A percentile compares a stretch with the other conserved stretches of the same genome.
Conservation (phyloP, 768 basidiomycete species). For the Sistotremastrum suecicum region DNA sequence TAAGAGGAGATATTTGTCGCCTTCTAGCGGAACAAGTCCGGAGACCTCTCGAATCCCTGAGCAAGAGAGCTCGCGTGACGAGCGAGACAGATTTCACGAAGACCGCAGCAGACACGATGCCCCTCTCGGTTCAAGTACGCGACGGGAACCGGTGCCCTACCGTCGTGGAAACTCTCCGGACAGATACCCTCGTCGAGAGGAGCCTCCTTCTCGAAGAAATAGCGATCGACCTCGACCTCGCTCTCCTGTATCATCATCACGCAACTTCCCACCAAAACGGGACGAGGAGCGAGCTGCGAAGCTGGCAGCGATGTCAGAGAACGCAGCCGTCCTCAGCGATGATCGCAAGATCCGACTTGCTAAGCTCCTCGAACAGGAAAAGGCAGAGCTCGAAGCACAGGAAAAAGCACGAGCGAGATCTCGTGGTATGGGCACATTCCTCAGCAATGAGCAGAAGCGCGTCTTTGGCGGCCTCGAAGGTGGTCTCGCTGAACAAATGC, state of each 20-base stretch:
- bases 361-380: conserved; percentile 59
- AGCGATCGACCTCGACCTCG: conserved; percentile 31
- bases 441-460: conserved; percentile 72
- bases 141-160: too few relatives aligned
- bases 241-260: conserved; percentile 23
- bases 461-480: conserved; percentile 62
- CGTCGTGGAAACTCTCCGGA: neutral
- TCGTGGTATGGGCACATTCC: conserved; percentile 68
- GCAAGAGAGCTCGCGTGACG: too few relatives aligned
- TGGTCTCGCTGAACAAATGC: conserved; percentile 67
- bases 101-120: too few relatives aligned
- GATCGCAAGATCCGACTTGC: conserved; percentile 65
- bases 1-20: neutral
- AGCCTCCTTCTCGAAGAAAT: conserved; percentile 9
- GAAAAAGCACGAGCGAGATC: conserved; percentile 52
- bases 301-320: conserved; percentile 78
- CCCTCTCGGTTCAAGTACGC: too few relatives aligned
- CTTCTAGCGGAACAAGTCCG: neutral
- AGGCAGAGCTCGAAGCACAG: conserved; percentile 61
- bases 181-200: conserved; percentile 20
- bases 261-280: conserved; percentile 11
- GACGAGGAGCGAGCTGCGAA: conserved; percentile 59
- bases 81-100: too few relatives aligned
- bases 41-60: too few relatives aligned
- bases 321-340: conserved; percentile 49